Conservation (phyloP, 2,329 filamentous ascomycete species). For the Coniochaeta hoffmannii region DNA sequence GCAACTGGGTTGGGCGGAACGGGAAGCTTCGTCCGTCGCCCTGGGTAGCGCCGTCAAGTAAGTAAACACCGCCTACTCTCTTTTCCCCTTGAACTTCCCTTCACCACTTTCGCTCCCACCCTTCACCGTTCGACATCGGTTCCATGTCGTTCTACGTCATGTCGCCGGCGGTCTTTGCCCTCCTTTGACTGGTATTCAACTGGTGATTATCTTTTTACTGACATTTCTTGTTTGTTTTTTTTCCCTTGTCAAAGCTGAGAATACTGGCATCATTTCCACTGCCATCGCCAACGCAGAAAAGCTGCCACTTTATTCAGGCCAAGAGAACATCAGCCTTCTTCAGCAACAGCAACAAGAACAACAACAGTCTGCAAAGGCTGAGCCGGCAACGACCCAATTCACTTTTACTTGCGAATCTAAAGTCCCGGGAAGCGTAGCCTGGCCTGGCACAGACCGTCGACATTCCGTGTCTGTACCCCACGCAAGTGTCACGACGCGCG, state of each 20-base stretch:
- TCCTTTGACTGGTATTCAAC: background rate
- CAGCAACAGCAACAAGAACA: slow-evolving; percentile 70
- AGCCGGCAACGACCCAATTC: slow-evolving; percentile 76
- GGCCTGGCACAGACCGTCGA: slow-evolving; percentile 50
- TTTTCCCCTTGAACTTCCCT: slow-evolving; percentile 3
- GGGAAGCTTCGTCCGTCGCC: slow-evolving; percentile 37
- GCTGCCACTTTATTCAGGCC: slow-evolving; percentile 53
- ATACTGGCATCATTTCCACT: slow-evolving; percentile 75
- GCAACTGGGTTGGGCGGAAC: slow-evolving; percentile 44
- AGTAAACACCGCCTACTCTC: slow-evolving; percentile 17
- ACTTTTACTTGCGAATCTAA: slow-evolving; percentile 95
- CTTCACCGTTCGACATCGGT: too few relatives aligned
- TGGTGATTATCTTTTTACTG: background rate
- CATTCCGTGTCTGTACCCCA: slow-evolving; percentile 7
- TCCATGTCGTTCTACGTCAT: too few relatives aligned
- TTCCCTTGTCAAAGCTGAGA: slow-evolving; percentile 31
- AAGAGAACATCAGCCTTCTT: slow-evolving; percentile 73
- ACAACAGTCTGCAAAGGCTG: slow-evolving; percentile 47
- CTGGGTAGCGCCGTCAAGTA: slow-evolving; percentile 38
- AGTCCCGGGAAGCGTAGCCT: slow-evolving; percentile 69
- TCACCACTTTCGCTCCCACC: background rate
- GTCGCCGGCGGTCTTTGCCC: background rate
- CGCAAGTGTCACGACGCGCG: background rate
- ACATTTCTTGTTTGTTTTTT: slow-evolving; percentile 7
- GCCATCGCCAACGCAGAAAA: slow-evolving; percentile 86